Evolutionary conservation across 2,329 filamentous ascomycete genomes (phyloP).

Genomic region (Claviceps africana): DNA sequence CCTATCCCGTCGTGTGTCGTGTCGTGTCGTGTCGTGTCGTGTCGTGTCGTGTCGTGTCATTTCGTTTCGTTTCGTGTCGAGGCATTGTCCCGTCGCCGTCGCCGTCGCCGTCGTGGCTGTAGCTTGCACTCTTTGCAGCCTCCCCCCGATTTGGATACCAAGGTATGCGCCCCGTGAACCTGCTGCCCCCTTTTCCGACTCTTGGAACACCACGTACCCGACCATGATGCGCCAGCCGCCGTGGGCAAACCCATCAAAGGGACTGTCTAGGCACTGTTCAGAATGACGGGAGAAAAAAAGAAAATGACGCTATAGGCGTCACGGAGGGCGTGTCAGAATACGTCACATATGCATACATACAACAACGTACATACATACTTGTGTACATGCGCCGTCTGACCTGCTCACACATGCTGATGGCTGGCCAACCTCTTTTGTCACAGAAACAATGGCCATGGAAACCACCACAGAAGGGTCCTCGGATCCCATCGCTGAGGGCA

Average conservation of each 20-base stretch:
- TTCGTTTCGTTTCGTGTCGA: neutral
- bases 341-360: neutral
- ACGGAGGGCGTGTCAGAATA: too few species aligned
- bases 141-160: neutral
- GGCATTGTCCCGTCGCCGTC: neutral
- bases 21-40: neutral
- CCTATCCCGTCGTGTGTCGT: neutral
- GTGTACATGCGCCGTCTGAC: neutral
- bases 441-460: neutral
- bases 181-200: neutral
- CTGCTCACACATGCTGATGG: neutral
- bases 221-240: neutral
- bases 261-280: neutral
- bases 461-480: neutral
- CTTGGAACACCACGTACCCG: neutral
- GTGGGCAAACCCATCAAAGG: neutral
- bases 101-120: neutral
- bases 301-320: too few species aligned
- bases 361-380: too few species aligned
- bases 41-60: neutral
- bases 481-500: conserved; percentile 15
- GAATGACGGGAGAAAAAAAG: too few species aligned
- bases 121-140: neutral
- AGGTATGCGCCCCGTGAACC: neutral
- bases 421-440: neutral